Conservation (phyloP, 352 stramenopile species). For the Globisporangium apiculatum region DNA sequence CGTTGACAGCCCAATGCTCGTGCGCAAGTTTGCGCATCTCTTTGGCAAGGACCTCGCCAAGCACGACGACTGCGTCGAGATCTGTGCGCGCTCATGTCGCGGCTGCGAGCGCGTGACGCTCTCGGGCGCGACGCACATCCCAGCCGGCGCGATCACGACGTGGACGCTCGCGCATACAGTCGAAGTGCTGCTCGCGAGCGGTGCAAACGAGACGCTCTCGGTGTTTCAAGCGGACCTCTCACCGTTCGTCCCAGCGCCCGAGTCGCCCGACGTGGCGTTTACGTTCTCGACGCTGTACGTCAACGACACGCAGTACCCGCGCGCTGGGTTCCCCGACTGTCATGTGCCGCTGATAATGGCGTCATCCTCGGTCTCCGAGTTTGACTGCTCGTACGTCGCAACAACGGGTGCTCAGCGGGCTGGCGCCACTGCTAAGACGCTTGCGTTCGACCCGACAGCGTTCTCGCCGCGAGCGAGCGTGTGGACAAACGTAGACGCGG, state of each 20-base stretch:
- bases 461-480: slow-evolving; percentile 34
- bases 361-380: slow-evolving; percentile 7
- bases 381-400: slow-evolving; percentile 29
- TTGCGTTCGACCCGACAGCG: slow-evolving; percentile 25
- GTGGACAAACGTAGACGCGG: slow-evolving; percentile 25
- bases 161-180: slow-evolving; percentile 36
- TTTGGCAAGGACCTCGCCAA: slow-evolving; percentile 62
- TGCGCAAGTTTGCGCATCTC: slow-evolving; percentile 45
- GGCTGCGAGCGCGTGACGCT: slow-evolving; percentile 55
- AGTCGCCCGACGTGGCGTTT: slow-evolving; percentile 22
- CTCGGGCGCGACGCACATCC: slow-evolving; percentile 35
- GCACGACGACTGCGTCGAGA: slow-evolving; percentile 71
- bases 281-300: slow-evolving; percentile 48
- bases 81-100: slow-evolving; percentile 49
- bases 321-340: slow-evolving; percentile 57
- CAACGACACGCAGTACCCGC: slow-evolving; percentile 32
- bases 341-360: slow-evolving; percentile 6
- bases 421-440: slow-evolving; percentile 1
- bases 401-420: slow-evolving; percentile 8
- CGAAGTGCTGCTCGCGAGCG: slow-evolving; percentile 8
- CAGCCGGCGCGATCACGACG: slow-evolving; percentile 18
- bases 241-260: slow-evolving; percentile 27
- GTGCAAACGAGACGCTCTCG: slow-evolving; percentile 12
- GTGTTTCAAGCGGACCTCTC: slow-evolving; percentile 48
- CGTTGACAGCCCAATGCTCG: slow-evolving; percentile 34